phyloP scores from a whole-genome alignment of 2,329 filamentous ascomycete species.

The Trichothecium sympodiale region DNA sequence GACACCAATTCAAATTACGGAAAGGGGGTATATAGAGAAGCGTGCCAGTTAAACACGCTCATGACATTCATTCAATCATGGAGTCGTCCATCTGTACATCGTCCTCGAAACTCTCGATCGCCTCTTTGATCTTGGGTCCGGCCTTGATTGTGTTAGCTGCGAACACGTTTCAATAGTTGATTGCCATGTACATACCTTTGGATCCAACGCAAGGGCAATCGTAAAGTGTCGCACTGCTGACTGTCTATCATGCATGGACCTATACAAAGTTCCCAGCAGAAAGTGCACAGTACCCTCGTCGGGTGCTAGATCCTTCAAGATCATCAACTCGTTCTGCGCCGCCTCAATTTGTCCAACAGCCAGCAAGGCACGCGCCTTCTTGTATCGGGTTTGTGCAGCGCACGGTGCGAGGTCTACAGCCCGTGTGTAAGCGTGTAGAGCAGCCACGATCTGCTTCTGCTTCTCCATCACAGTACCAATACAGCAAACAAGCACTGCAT shows the following conservation, averaged over 20 bases:
- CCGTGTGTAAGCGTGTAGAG: constrained; percentile 69
- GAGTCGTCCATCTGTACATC: constrained; percentile 61
- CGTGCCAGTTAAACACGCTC: constrained; percentile 1
- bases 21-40: too few species aligned
- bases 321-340: constrained; percentile 71
- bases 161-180: too few species aligned
- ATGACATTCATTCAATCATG: constrained; percentile 43
- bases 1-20: constrained; percentile 8
- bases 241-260: constrained; percentile 58
- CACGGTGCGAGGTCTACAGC: constrained; percentile 74
- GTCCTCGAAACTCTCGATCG: constrained; percentile 84
- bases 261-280: constrained; percentile 75
- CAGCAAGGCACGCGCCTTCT: constrained; percentile 81
- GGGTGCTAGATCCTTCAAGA: constrained; percentile 83
- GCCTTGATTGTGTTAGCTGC: constrained; percentile 45
- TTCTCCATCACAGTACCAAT: constrained; percentile 86
- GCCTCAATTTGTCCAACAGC: constrained; percentile 58
- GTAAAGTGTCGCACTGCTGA: constrained; percentile 90
- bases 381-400: constrained; percentile 77
- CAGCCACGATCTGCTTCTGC: constrained; percentile 68
- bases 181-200: constrained; percentile 73
- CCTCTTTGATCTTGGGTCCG: constrained; percentile 88
- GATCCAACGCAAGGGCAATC: constrained; percentile 87
- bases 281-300: constrained; percentile 97
- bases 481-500: constrained; percentile 83